These are phyloP conservation scores for Amauroascus niger DNA, from an alignment of 2,329 filamentous ascomycete genomes.

Conservation along the genomic window DNA sequence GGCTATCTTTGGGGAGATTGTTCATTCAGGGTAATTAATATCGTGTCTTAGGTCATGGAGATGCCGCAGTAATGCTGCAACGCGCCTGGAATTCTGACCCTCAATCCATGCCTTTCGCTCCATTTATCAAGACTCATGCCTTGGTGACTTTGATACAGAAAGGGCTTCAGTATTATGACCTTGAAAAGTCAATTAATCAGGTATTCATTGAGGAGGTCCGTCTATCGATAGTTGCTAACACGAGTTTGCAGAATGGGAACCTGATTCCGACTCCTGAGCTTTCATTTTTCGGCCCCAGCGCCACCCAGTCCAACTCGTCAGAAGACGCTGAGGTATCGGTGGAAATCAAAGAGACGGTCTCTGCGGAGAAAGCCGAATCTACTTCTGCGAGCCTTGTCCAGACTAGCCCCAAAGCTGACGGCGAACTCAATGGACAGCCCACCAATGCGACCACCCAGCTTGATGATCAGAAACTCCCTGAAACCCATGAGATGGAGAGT, in stretches of 20 bases:
- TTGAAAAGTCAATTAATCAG: constrained; percentile 42
- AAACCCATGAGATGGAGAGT: neutral
- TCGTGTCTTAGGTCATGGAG: constrained; percentile 42
- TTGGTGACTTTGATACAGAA: constrained; percentile 55
- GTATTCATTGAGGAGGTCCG: constrained; percentile 24
- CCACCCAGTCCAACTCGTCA: constrained; percentile 25
- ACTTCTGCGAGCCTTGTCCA: constrained; percentile 22
- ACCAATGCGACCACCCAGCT: constrained; percentile 19
- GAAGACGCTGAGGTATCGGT: constrained; percentile 18
- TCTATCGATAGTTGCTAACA: neutral
- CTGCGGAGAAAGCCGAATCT: neutral
- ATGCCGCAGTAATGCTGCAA: constrained; percentile 51
- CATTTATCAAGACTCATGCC: constrained; percentile 49
- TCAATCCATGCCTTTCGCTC: constrained; percentile 52
- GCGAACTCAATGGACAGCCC: neutral
- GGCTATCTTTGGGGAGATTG: neutral
- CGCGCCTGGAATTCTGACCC: constrained; percentile 55
- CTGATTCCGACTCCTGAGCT: constrained; percentile 27
- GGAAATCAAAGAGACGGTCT: neutral
- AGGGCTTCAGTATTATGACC: constrained; percentile 47
- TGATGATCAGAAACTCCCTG: neutral
- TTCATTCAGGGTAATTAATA: constrained; percentile 15
- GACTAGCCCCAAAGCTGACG: constrained; percentile 21
- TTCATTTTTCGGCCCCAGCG: constrained; percentile 41
- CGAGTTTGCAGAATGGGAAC: constrained; percentile 31